These are phyloP conservation scores for Mallotus japonicus DNA, from an alignment of 441 rosid genomes.

Conservation along the genomic window DNA sequence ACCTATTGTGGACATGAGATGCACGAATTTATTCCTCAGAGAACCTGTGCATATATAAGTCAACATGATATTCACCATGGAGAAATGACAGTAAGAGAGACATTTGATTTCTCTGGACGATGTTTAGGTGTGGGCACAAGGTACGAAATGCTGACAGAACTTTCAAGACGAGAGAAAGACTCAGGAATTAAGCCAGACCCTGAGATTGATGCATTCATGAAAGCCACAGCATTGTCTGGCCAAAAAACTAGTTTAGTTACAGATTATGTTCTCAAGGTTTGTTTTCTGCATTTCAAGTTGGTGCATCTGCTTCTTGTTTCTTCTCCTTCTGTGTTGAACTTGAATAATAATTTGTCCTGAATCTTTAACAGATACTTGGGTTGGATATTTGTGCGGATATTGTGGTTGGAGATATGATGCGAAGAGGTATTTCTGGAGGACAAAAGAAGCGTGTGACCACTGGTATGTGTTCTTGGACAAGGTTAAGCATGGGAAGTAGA, in stretches of 20 bases:
- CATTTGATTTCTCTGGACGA: slow-evolving; percentile 81
- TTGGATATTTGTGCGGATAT: slow-evolving; percentile 79
- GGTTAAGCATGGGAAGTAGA: not conserved
- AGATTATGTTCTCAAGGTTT: slow-evolving; percentile 84
- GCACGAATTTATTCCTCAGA: slow-evolving; percentile 76
- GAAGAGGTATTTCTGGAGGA: slow-evolving; percentile 93
- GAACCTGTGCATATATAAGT: slow-evolving; percentile 92
- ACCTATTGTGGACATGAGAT: slow-evolving; percentile 88
- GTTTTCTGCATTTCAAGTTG: slow-evolving; percentile 14
- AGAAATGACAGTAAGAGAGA: slow-evolving; percentile 93
- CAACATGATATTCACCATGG: slow-evolving; percentile 89
- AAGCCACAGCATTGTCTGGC: slow-evolving; percentile 74
- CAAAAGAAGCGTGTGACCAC: slow-evolving; percentile 88
- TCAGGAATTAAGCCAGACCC: slow-evolving; percentile 85
- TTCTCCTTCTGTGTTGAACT: not conserved
- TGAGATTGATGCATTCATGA: slow-evolving; percentile 92
- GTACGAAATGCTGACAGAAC: slow-evolving; percentile 64
- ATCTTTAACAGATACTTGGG: slow-evolving; percentile 66
- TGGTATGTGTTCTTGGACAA: slow-evolving; percentile 37
- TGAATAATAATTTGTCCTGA: slow-evolving; percentile 6
- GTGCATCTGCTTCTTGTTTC: not conserved
- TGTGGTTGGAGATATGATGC: slow-evolving; percentile 79
- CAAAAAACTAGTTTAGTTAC: slow-evolving; percentile 81
- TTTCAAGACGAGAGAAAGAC: slow-evolving; percentile 69
- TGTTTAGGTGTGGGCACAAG: slow-evolving; percentile 90